These are phyloP conservation scores for Amanita polypyramis DNA, from an alignment of 768 basidiomycete genomes.

Conservation along the genomic window DNA sequence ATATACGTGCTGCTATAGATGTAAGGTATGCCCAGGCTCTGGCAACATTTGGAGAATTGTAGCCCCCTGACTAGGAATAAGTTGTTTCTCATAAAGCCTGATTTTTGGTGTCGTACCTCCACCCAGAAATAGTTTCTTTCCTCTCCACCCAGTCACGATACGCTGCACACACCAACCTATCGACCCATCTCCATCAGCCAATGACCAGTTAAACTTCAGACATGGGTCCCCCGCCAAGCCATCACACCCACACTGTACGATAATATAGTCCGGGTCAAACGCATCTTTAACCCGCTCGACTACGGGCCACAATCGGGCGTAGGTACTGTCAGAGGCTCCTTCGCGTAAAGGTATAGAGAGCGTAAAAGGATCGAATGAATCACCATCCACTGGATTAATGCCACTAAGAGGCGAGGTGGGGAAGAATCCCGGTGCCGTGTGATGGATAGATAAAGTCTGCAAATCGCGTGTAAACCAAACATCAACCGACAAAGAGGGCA, in stretches of 20 bases:
- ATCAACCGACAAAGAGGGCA: not conserved
- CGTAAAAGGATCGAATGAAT: conserved; percentile 48
- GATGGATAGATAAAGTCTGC: conserved; percentile 79
- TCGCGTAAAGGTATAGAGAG: conserved; percentile 69
- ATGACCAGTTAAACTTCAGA: conserved; percentile 60
- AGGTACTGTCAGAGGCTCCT: conserved; percentile 62
- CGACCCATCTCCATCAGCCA: conserved; percentile 46
- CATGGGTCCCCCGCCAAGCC: conserved; percentile 80
- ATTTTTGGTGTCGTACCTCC: conserved; percentile 38
- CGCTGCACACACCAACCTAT: conserved; percentile 58
- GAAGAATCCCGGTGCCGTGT: conserved; percentile 76
- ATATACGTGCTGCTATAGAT: conserved; percentile 50
- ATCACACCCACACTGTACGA: conserved; percentile 84
- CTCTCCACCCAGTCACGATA: conserved; percentile 43
- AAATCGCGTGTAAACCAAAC: not conserved
- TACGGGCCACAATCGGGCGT: conserved; percentile 50
- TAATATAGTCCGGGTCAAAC: conserved; percentile 67
- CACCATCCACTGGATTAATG: conserved; percentile 25
- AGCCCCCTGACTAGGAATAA: conserved; percentile 53
- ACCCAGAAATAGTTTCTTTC: conserved; percentile 62
- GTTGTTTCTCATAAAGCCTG: conserved; percentile 9
- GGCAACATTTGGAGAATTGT: conserved; percentile 74
- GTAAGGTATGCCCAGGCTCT: conserved; percentile 83
- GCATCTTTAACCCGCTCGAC: conserved; percentile 49
- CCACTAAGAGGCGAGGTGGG: conserved; percentile 46